Conservation (phyloP, 768 basidiomycete species). For the Lanmaoa rubissima region DNA sequence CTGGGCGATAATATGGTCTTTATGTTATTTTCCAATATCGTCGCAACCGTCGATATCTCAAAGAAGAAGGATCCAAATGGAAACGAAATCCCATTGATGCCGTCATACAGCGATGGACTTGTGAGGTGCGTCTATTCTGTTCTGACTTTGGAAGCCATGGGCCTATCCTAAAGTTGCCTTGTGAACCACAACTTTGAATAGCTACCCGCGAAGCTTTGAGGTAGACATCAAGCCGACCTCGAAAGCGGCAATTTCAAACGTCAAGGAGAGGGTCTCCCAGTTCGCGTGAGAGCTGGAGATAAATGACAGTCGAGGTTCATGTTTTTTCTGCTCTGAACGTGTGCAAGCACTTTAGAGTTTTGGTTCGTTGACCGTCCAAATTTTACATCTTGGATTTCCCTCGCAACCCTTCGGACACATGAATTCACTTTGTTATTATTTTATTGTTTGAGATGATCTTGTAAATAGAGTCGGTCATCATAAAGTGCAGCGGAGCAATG, state of each 20-base stretch:
- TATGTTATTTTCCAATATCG: conserved; percentile 4
- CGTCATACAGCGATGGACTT: conserved; percentile 4
- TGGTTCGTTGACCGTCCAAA: too few species aligned
- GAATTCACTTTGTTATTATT: too few species aligned
- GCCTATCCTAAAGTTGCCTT: neutral
- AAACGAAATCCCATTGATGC: conserved; percentile 4
- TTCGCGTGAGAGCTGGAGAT: neutral
- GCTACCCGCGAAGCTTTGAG: conserved; percentile 10
- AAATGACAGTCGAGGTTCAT: neutral
- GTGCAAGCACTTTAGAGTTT: neutral
- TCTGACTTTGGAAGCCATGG: neutral
- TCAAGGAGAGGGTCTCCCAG: conserved; percentile 7
- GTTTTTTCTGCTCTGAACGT: neutral
- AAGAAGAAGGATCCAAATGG: conserved; percentile 9
- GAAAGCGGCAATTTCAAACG: conserved; percentile 2
- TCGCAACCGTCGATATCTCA: conserved; percentile 8
- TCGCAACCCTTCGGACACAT: too few species aligned
- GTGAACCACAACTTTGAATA: neutral
- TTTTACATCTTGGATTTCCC: too few species aligned
- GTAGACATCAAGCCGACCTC: conserved; percentile 13
- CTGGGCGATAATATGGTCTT: conserved; percentile 13
- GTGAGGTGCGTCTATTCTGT: conserved; percentile 1
- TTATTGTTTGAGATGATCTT: too few species aligned
- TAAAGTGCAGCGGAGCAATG: too few species aligned
- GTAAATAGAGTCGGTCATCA: too few species aligned